Percentiles rank a stretch among this genome's conserved stretches.
phyloP scores from a whole-genome alignment of 2,329 filamentous ascomycete genomes.

The Fusarium clavum region DNA sequence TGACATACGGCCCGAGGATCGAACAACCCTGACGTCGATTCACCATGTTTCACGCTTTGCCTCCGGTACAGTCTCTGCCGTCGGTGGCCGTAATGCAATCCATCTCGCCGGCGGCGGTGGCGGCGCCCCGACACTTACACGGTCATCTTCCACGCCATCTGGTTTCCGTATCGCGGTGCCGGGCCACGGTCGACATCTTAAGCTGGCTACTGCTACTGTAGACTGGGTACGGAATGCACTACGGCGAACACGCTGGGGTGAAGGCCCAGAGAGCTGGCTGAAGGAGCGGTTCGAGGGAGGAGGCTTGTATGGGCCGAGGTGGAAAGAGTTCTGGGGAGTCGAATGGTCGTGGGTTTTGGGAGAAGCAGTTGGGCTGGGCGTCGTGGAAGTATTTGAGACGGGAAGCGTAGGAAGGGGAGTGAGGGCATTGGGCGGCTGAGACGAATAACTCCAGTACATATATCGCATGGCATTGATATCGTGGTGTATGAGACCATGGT shows the following conservation, averaged over 20 bases:
- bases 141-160: slow-evolving; percentile 33
- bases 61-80: slow-evolving; percentile 75
- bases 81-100: slow-evolving; percentile 75
- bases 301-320: slow-evolving; percentile 57
- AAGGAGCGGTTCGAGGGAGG: slow-evolving; percentile 79
- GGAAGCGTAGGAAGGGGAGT: slow-evolving; percentile 77
- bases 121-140: slow-evolving; percentile 50
- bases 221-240: slow-evolving; percentile 71
- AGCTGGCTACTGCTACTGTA: slow-evolving; percentile 70
- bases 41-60: slow-evolving; percentile 72
- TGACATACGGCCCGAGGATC: slow-evolving; percentile 63
- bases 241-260: slow-evolving; percentile 68
- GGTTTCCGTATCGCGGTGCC: slow-evolving; percentile 71
- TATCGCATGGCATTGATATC: background rate
- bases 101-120: slow-evolving; percentile 71
- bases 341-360: slow-evolving; percentile 78
- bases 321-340: slow-evolving; percentile 77
- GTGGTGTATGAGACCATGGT: background rate
- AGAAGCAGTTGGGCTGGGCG: slow-evolving; percentile 76
- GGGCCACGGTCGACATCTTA: slow-evolving; percentile 74
- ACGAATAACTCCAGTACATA: background rate
- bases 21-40: slow-evolving; percentile 68
- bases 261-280: slow-evolving; percentile 71
- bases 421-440: slow-evolving; percentile 54
- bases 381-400: slow-evolving; percentile 81